phyloP scores from a whole-genome alignment of 352 stramenopile genomes.

The Globisporangium cylindrosporum region DNA sequence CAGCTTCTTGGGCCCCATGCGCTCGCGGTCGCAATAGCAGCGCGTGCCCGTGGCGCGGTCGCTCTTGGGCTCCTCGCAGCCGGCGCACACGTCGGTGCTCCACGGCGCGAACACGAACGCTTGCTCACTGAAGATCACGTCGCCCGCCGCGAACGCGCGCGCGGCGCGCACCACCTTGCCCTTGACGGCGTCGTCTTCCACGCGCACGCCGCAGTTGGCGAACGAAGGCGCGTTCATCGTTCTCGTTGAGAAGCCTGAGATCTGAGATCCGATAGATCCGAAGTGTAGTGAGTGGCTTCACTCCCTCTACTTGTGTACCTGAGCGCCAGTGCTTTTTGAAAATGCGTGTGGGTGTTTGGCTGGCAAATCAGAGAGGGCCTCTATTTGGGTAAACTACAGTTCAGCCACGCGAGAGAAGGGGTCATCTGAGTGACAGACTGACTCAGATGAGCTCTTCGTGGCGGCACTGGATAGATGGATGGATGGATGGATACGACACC shows the following conservation, averaged over 20 bases:
- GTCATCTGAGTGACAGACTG: neutral
- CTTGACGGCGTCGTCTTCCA: conserved; percentile 47
- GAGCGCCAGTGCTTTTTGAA: conserved; percentile 10
- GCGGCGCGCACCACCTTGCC: conserved; percentile 61
- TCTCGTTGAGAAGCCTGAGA: neutral
- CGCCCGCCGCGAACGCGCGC: conserved; percentile 47
- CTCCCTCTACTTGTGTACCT: neutral
- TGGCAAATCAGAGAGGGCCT: conserved; percentile 5
- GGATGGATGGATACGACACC: neutral
- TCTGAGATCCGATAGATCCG: neutral
- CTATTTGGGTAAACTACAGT: conserved; percentile 9
- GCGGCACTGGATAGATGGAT: neutral
- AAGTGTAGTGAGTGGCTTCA: neutral
- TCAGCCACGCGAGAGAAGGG: neutral
- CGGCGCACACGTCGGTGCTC: conserved; percentile 59
- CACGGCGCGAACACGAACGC: conserved; percentile 71
- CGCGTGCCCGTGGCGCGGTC: conserved; percentile 13
- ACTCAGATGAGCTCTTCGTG: neutral
- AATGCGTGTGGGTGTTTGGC: neutral
- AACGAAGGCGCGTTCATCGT: conserved; percentile 37
- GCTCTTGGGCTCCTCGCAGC: conserved; percentile 44
- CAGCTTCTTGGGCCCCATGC: conserved; percentile 22
- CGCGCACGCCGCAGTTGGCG: conserved; percentile 47
- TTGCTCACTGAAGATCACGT: conserved; percentile 75
- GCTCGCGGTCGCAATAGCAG: conserved; percentile 37